phyloP scores from a whole-genome alignment of 1,284 basidiomycete species.

The Meira miltonrushii region DNA sequence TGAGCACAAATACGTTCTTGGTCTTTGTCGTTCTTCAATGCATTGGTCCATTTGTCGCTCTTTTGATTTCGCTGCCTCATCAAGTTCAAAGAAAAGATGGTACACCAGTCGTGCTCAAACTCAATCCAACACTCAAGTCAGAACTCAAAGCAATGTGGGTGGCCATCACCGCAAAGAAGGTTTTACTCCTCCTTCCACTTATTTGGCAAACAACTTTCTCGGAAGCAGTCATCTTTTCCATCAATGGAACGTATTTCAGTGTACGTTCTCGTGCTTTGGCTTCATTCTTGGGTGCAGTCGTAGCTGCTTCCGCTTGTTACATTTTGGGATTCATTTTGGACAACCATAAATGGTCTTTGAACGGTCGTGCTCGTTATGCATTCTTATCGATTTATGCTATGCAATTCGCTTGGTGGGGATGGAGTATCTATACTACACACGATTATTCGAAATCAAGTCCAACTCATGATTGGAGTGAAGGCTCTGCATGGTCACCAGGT shows the following conservation, averaged over 20 bases:
- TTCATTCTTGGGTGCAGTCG: slow-evolving; percentile 49
- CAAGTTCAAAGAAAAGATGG: slow-evolving; percentile 53
- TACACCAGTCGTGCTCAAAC: slow-evolving; percentile 45
- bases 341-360: slow-evolving; percentile 31
- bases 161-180: slow-evolving; percentile 23
- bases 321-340: slow-evolving; percentile 52
- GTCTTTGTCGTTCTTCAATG: slow-evolving; percentile 54
- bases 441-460: slow-evolving; percentile 24
- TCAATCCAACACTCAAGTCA: slow-evolving; percentile 26
- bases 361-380: slow-evolving; percentile 31
- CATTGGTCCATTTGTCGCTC: slow-evolving; percentile 45
- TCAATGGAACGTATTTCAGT: slow-evolving; percentile 38
- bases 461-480: slow-evolving; percentile 38
- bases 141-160: slow-evolving; percentile 45
- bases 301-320: slow-evolving; percentile 45
- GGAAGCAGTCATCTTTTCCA: slow-evolving; percentile 30
- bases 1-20: slow-evolving; percentile 51
- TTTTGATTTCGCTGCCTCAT: slow-evolving; percentile 48
- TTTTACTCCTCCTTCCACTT: slow-evolving; percentile 42
- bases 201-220: slow-evolving; percentile 41
- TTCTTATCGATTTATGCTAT: slow-evolving; percentile 39
- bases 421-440: slow-evolving; percentile 46
- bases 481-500: slow-evolving; percentile 33
- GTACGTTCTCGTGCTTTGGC: slow-evolving; percentile 50
- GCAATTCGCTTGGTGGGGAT: slow-evolving; percentile 45